Evolutionary conservation across 1,284 basidiomycete species (phyloP).

Genomic region (Cystobasidium slooffiae): DNA sequence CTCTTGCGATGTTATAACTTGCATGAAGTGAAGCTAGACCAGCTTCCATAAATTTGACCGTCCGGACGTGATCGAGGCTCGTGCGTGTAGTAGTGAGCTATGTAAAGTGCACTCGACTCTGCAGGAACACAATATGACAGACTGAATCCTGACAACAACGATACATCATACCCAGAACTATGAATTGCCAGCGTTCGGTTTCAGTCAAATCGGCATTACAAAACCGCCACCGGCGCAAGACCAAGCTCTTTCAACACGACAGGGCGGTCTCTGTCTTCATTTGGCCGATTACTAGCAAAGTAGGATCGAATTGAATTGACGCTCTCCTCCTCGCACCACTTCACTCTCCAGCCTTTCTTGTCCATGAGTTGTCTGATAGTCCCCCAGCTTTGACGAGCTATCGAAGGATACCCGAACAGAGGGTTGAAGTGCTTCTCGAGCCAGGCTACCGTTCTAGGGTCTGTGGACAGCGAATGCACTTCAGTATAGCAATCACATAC

Average conservation of each 20-base stretch:
- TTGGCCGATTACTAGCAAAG: conserved; percentile 30
- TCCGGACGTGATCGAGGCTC: neutral
- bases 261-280: conserved; percentile 30
- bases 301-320: conserved; percentile 38
- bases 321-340: conserved; percentile 67
- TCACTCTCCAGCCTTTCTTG: conserved; percentile 72
- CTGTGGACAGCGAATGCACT: conserved; percentile 58
- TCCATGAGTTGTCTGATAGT: conserved; percentile 87
- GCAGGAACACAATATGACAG: neutral
- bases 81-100: neutral
- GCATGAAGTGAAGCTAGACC: neutral
- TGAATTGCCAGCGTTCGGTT: neutral
- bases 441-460: conserved; percentile 91
- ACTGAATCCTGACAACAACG: neutral
- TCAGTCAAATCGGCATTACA: neutral
- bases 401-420: conserved; percentile 88
- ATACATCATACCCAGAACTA: neutral
- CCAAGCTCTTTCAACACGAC: conserved; percentile 37
- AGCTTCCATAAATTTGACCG: conserved; percentile 5
- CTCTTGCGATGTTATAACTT: neutral
- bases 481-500: too few relatives aligned
- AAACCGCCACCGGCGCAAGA: conserved; percentile 31
- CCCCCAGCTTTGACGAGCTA: conserved; percentile 94
- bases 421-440: conserved; percentile 76
- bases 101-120: neutral